These are phyloP conservation scores for Monilinia polystroma DNA, from an alignment of 2,329 filamentous ascomycete genomes.

Conservation along the genomic window DNA sequence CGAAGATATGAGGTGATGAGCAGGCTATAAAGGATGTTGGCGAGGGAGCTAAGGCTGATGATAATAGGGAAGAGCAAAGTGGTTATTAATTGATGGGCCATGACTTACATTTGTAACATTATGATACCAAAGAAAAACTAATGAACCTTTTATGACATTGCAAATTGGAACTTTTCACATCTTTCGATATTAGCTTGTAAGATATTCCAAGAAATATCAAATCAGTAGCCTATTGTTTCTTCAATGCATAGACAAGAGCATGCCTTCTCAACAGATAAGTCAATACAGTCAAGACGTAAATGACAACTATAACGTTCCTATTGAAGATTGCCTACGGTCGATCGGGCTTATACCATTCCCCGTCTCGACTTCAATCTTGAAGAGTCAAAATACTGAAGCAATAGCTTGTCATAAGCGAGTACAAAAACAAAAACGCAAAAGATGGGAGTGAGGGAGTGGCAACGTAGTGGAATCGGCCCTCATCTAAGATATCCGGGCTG, in stretches of 20 bases:
- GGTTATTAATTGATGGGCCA: slow-evolving; percentile 40
- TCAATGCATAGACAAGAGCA: not conserved
- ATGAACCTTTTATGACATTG: not conserved
- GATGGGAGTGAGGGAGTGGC: not conserved
- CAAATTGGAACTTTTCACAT: not conserved
- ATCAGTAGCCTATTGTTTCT: not conserved
- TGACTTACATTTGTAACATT: slow-evolving; percentile 3
- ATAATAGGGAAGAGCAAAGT: slow-evolving; percentile 47
- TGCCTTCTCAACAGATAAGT: not conserved
- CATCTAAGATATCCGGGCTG: not conserved
- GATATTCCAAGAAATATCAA: not conserved
- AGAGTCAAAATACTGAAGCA: too few species aligned
- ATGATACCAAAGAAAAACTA: not conserved
- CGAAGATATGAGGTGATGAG: slow-evolving; percentile 86
- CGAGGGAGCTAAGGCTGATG: slow-evolving; percentile 37
- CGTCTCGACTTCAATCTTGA: too few species aligned
- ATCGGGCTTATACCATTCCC: too few species aligned
- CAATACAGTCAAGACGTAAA: not conserved
- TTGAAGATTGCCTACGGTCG: too few species aligned
- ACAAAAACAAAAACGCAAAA: not conserved
- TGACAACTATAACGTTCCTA: too few species aligned
- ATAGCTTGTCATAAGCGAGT: too few species aligned
- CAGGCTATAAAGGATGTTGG: slow-evolving; percentile 43
- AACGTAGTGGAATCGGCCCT: not conserved
- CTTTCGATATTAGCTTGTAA: not conserved